Base-by-base conservation (phyloP, 129 eudicot genomes). In the Centaurea solstitialis region DNA sequence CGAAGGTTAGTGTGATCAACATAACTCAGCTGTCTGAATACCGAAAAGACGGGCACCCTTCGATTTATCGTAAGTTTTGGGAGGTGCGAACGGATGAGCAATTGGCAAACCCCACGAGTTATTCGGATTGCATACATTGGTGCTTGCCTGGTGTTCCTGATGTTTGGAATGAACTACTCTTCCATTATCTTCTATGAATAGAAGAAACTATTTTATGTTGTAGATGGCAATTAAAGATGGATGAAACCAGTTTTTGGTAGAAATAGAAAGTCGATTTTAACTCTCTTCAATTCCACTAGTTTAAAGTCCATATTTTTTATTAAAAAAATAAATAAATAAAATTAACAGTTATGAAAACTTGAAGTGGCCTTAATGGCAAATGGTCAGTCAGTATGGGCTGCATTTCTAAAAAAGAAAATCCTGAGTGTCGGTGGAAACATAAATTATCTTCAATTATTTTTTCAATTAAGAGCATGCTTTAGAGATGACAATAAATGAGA, bases 91-190 rank as follows among this genome's bases (percentile, higher is more conserved):
- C 86, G 11, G 87, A 90, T 2, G 97, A 93, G 79, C 86, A 87
- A 59, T 30, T 88, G 84, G 83, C 97, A 6, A 87, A 91, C 73
- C 98, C 99, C 11, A 37, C 69, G 9, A 88, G 95, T 81, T 91
- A 93, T 80, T 87, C 99, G 21, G 99, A 96, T 80, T 96, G 99
- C 83, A 93, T 93, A 37, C 99, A 96, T 77, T 96, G 99, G 99
- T 96, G 98, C 83, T 87, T 96, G 88, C 99, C 99, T 11, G 99
- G 99, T 2, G 98, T 96, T 20, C 97, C 97, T 21, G 98, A 96
- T 84, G 88, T 87, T 10, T 96, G 99, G 99, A 96, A 96, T 77
- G 90, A 96, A 81, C 75, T 95, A 37, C 84, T 95, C 22, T 90
- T 92, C 82, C 97, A 94, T 24, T 87, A 89, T 76, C 82, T 91